Evolutionary conservation across 108 stramenopile genomes (phyloP), one percentile per base, ranked within the genome.

Genomic region (Chaetoceros muelleri): DNA sequence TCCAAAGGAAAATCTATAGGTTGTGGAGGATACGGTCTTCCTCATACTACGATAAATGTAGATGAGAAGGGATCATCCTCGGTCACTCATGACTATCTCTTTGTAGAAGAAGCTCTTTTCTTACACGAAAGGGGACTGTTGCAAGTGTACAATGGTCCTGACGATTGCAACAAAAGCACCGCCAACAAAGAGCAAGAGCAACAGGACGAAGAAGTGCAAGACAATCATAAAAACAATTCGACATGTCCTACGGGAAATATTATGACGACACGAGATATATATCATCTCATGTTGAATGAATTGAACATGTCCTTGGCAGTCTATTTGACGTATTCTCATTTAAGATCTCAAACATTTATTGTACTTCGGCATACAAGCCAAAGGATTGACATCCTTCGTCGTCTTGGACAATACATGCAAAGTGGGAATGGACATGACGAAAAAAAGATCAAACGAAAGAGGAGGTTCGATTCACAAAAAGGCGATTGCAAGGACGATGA

Each of bases 21-120:
- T 3, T 82, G 78, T 0, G 73, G 78, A 44, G 78, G 78, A 23
- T 79, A 68, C 52, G 83, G 83, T 23, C 69, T 76, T 17, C 65
- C 81, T 22, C 66, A 70, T 26, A 46, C 68, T 1, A 28, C 74
- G 16, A 46, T 56, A 22, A 13, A 23, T 13, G 46, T 28, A 58
- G 21, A 58, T 46, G 10, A 49, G 26, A 27, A 29, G 44, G 31
- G 34, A 55, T 50, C 29, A 56, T 44, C 24, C 18, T n/a, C 23
- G 16, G 29, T 68, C 0, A 60, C 62, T 13, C 61, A 67, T 19
- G 71, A 79, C 20, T 70, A 79, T 46, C 62, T 92, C 26, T 82
- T 81, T 61, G 66, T 83, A 17, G 90, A 92, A 62, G 90, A 92
- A 78, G 86, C 78, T 17, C 30, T 85, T 8, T 87, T 85, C 60